Percentiles rank a stretch among this genome's conserved stretches.
phyloP scores from a whole-genome alignment of 192 early-diverging fungal species.

The Umbelopsis sp. region DNA sequence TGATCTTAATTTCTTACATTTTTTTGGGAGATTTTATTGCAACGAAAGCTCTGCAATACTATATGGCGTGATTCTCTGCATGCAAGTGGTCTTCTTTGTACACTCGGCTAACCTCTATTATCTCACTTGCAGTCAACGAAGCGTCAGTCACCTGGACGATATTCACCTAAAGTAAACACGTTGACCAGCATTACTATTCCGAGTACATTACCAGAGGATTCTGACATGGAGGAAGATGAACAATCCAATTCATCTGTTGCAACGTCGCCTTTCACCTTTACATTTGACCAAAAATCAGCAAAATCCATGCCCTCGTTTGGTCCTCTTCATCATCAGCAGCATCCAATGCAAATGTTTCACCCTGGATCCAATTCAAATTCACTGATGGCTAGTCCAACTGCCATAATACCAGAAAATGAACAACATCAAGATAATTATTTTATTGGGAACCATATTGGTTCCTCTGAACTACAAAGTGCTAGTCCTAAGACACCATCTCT shows the following conservation, averaged over 20 bases:
- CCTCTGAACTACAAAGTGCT: background rate
- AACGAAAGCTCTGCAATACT: too few species aligned
- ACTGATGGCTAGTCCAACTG: background rate
- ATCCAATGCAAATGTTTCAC: conserved; percentile 10
- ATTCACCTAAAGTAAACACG: conserved; percentile 16
- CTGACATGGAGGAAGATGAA: conserved; percentile 25
- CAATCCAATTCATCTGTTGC: conserved; percentile 12
- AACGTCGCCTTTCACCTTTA: conserved; percentile 12
- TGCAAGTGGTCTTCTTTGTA: too few species aligned
- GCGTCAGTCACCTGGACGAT: conserved; percentile 3
- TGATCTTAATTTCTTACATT: background rate
- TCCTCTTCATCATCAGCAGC: conserved; percentile 2
- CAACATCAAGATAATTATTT: background rate
- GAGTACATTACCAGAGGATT: conserved; percentile 22
- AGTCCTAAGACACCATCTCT: conserved; percentile 1
- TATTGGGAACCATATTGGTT: conserved; percentile 4
- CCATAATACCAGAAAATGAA: conserved; percentile 8
- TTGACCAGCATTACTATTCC: conserved; percentile 28
- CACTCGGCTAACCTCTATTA: background rate
- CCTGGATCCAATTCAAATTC: conserved; percentile 1
- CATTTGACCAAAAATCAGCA: conserved; percentile 12
- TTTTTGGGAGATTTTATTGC: background rate
- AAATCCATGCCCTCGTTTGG: background rate
- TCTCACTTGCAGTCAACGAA: background rate
- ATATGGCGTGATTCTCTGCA: too few species aligned